These are phyloP conservation scores for Termitomyces sp. DNA, from an alignment of 768 basidiomycete genomes.

Conservation along the genomic window DNA sequence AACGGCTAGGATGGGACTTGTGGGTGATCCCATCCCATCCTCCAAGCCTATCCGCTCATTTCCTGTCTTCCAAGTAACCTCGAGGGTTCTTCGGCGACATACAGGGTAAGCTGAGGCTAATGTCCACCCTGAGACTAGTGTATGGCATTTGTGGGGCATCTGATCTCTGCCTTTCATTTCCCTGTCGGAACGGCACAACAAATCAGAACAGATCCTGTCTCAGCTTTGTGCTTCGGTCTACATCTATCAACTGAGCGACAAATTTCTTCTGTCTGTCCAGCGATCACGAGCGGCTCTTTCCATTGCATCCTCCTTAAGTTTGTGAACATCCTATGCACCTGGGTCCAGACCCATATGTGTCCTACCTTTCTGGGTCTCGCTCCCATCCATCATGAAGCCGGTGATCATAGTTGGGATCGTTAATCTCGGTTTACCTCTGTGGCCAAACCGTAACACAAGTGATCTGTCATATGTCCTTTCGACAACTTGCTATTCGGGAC, in stretches of 20 bases:
- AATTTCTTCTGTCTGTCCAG: not conserved
- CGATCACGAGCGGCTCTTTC: not conserved
- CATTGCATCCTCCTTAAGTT: not conserved
- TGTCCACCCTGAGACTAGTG: not conserved
- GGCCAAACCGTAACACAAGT: not conserved
- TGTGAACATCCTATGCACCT: not conserved
- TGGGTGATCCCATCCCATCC: not conserved
- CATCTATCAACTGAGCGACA: not conserved
- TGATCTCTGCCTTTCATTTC: not conserved
- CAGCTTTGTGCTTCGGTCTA: not conserved
- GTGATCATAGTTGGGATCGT: not conserved
- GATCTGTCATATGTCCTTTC: slow-evolving; percentile 7
- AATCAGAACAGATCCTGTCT: not conserved
- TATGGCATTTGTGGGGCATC: not conserved
- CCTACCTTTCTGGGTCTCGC: not conserved
- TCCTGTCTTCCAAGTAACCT: not conserved
- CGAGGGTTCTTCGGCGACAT: not conserved
- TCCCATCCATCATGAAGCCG: not conserved
- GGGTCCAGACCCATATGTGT: not conserved
- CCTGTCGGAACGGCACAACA: not conserved
- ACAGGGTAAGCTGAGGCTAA: too few relatives aligned
- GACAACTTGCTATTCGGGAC: slow-evolving; percentile 8
- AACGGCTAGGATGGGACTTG: not conserved
- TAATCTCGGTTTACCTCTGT: not conserved
- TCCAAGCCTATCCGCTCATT: not conserved